Percentiles rank a stretch among this genome's conserved stretches.
Evolutionary conservation across 257 asterid genomes (phyloP).

Genomic region (Penstemon eatonii): DNA sequence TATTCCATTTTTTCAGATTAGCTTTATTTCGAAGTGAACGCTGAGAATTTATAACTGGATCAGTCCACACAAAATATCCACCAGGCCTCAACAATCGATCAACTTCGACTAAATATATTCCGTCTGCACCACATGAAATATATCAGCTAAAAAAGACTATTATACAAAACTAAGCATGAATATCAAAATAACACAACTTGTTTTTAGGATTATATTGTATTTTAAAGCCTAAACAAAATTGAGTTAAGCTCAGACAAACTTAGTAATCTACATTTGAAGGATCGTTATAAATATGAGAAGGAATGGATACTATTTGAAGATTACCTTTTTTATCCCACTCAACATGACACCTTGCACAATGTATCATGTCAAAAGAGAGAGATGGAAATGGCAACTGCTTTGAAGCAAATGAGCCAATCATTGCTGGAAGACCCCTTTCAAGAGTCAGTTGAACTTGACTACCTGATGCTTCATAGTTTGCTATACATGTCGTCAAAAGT

Average conservation of each 20-base stretch:
- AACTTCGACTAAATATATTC: conserved; percentile 73
- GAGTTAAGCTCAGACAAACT: no score
- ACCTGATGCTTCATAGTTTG: conserved; percentile 94
- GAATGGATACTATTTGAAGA: no score
- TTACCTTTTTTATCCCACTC: conserved; percentile 97
- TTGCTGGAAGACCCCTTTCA: conserved; percentile 98
- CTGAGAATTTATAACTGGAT: conserved; percentile 76
- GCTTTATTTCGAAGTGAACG: conserved; percentile 69
- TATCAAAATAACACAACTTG: no score
- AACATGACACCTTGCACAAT: conserved; percentile 83
- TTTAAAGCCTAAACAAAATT: no score
- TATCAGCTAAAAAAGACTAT: no score
- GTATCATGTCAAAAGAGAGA: conserved; percentile 96
- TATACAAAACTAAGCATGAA: no score
- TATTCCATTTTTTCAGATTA: conserved; percentile 78
- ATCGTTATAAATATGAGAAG: no score
- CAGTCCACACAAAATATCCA: conserved; percentile 99
- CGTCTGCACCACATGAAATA: conserved; percentile 56
- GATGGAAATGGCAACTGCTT: conserved; percentile 93
- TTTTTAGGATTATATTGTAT: no score
- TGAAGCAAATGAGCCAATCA: conserved; percentile 86
- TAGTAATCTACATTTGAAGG: no score
- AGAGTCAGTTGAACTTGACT: conserved; percentile 98
- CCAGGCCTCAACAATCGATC: conserved; percentile 95
- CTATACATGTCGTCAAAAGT: conserved; percentile 84